Percentiles rank a stretch among this genome's conserved stretches.
These are phyloP conservation scores for Alternaria sp. DNA, from an alignment of 2,329 filamentous ascomycete genomes.

Conservation along the genomic window DNA sequence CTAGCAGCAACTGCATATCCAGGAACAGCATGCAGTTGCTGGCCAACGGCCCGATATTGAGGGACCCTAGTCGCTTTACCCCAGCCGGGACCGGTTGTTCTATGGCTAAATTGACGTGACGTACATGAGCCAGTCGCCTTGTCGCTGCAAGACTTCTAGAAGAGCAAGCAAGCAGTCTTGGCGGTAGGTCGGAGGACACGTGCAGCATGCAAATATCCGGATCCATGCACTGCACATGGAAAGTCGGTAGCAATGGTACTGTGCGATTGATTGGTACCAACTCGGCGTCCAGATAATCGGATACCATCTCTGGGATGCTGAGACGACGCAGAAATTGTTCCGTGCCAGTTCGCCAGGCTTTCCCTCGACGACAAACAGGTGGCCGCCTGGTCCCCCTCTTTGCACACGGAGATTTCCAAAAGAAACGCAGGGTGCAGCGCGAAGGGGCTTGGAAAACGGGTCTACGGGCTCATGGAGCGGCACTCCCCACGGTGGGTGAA, in stretches of 20 bases:
- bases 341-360: conserved; percentile 5
- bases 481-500: conserved; percentile 18
- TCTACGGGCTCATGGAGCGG: conserved; percentile 34
- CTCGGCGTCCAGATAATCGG: not conserved
- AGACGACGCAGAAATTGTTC: conserved; percentile 33
- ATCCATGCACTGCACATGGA: not conserved
- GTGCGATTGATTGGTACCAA: conserved; percentile 14
- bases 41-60: conserved; percentile 27
- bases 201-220: conserved; percentile 7
- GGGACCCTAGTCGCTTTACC: conserved; percentile 10
- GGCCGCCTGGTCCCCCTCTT: not conserved
- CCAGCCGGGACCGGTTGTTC: conserved; percentile 33
- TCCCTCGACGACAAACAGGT: no score
- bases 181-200: conserved; percentile 4
- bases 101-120: conserved; percentile 37
- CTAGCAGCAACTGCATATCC: conserved; percentile 5
- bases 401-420: not conserved
- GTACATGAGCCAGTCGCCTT: conserved; percentile 11
- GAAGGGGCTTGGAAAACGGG: conserved; percentile 32
- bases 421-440: not conserved
- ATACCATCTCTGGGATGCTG: not conserved
- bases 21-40: conserved; percentile 13
- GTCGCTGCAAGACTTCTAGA: conserved; percentile 22
- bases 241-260: not conserved
- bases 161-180: conserved; percentile 17